These are phyloP conservation scores for Sistotremastrum suecicum DNA, from an alignment of 768 basidiomycete genomes.

Conservation along the genomic window DNA sequence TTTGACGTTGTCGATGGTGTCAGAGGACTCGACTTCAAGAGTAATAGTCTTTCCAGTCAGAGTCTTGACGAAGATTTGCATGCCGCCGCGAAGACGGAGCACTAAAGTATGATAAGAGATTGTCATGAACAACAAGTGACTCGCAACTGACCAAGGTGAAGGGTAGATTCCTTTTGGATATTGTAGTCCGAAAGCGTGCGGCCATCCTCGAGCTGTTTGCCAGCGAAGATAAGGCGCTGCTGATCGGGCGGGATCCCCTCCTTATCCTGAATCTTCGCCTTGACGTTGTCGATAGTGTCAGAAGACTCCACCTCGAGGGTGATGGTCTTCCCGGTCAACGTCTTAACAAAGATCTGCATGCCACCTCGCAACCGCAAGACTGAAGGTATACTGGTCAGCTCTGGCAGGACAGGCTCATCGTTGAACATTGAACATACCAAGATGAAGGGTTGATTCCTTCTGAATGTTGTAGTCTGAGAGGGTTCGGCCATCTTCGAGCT, in stretches of 20 bases:
- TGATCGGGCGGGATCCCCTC: slow-evolving; percentile 56
- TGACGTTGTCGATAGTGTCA: slow-evolving; percentile 33
- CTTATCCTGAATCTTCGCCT: slow-evolving; percentile 39
- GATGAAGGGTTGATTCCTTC: slow-evolving; percentile 5
- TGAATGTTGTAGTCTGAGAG: slow-evolving; percentile 21
- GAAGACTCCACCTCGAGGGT: slow-evolving; percentile 41
- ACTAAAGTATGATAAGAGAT: slow-evolving; percentile 21
- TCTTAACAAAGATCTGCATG: slow-evolving; percentile 41
- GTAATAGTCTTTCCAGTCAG: slow-evolving; percentile 89
- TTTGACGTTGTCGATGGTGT: slow-evolving; percentile 84
- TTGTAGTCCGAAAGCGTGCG: slow-evolving; percentile 86
- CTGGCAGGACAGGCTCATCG: too few relatives aligned
- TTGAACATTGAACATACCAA: slow-evolving; percentile 9
- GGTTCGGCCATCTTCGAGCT: slow-evolving; percentile 65
- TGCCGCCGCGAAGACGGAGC: slow-evolving; percentile 76
- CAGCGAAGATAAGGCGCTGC: slow-evolving; percentile 84
- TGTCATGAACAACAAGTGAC: slow-evolving; percentile 1
- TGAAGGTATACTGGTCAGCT: too few relatives aligned
- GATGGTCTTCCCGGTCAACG: slow-evolving; percentile 39
- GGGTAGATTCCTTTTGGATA: slow-evolving; percentile 81
- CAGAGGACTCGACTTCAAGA: slow-evolving; percentile 82
- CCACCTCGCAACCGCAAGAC: slow-evolving; percentile 7
- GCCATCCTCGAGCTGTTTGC: slow-evolving; percentile 86
- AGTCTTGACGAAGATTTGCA: slow-evolving; percentile 87
- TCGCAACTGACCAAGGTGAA: slow-evolving; percentile 31